phyloP scores from a whole-genome alignment of 2,329 filamentous ascomycete species.

The Trichoderma simmonsii region DNA sequence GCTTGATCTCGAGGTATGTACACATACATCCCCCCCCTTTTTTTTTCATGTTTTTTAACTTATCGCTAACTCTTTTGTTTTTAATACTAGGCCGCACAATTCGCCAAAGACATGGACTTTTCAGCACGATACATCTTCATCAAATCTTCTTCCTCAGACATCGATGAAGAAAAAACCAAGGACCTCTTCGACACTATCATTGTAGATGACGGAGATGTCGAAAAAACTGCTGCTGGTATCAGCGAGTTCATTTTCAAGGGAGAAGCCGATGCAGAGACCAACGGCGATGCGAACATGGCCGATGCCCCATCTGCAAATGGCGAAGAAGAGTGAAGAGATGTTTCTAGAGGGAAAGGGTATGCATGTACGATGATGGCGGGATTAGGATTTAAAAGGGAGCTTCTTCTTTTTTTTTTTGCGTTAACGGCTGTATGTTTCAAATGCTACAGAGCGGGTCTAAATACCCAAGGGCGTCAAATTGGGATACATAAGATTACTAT shows the following conservation, averaged over 20 bases:
- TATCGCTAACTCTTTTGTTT: background rate
- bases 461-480: background rate
- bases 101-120: slow-evolving; percentile 56
- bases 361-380: background rate
- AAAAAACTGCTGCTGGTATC: slow-evolving; percentile 24
- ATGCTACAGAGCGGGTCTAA: background rate
- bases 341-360: no score
- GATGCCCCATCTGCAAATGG: slow-evolving; percentile 18
- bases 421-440: background rate
- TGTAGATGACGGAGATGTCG: slow-evolving; percentile 27
- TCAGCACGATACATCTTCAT: slow-evolving; percentile 55
- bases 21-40: slow-evolving; percentile 20
- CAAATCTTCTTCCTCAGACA: slow-evolving; percentile 36
- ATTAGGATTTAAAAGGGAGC: background rate
- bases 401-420: background rate
- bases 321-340: background rate
- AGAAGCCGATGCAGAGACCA: slow-evolving; percentile 3
- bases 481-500: background rate
- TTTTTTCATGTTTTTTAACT: background rate
- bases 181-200: slow-evolving; percentile 31
- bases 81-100: slow-evolving; percentile 47
- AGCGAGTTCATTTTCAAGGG: slow-evolving; percentile 29
- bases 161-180: slow-evolving; percentile 27
- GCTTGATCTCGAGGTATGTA: slow-evolving; percentile 49
- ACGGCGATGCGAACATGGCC: slow-evolving; percentile 21